Conservation (phyloP, 345 rosid species). For the Limnanthes douglasii region DNA sequence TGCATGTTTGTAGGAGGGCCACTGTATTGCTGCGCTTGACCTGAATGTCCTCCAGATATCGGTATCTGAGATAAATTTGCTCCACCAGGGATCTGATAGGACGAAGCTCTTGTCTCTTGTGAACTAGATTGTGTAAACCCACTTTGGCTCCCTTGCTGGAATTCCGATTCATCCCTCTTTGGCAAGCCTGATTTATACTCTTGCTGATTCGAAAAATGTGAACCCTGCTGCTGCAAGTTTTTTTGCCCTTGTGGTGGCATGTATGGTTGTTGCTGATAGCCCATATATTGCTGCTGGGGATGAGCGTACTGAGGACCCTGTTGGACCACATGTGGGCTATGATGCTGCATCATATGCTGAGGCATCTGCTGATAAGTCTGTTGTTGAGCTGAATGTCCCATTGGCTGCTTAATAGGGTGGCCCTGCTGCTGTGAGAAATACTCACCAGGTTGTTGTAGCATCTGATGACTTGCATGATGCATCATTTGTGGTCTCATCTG, state of each 20-base stretch:
- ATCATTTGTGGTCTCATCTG: constrained; percentile 43
- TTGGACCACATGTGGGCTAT: constrained; percentile 25
- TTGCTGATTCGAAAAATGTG: constrained; percentile 34
- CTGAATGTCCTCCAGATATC: constrained; percentile 26
- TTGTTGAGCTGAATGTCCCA: constrained; percentile 15
- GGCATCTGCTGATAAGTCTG: constrained; percentile 21
- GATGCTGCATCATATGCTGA: constrained; percentile 31
- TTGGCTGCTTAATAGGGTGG: constrained; percentile 30
- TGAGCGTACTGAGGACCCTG: constrained; percentile 43
- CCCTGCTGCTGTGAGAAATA: constrained; percentile 33
- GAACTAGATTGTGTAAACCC: constrained; percentile 50
- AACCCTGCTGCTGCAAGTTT: constrained; percentile 39
- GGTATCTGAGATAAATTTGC: constrained; percentile 23
- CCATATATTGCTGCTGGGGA: constrained; percentile 40
- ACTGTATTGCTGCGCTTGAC: constrained; percentile 42
- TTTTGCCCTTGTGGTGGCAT: constrained; percentile 32
- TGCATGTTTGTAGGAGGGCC: constrained; percentile 37
- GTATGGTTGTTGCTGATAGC: constrained; percentile 44
- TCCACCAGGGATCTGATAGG: constrained; percentile 37
- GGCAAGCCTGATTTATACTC: constrained; percentile 28
- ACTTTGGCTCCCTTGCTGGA: constrained; percentile 33
- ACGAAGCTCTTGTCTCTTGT: constrained; percentile 37
- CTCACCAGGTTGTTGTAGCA: constrained; percentile 30
- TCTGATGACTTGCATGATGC: constrained; percentile 42
- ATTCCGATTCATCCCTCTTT: constrained; percentile 46